A percentile compares a stretch with the other conserved stretches of the same genome.
These are phyloP conservation scores for Penicillium brasilianum DNA, from an alignment of 2,329 filamentous ascomycete species.

Conservation along the genomic window DNA sequence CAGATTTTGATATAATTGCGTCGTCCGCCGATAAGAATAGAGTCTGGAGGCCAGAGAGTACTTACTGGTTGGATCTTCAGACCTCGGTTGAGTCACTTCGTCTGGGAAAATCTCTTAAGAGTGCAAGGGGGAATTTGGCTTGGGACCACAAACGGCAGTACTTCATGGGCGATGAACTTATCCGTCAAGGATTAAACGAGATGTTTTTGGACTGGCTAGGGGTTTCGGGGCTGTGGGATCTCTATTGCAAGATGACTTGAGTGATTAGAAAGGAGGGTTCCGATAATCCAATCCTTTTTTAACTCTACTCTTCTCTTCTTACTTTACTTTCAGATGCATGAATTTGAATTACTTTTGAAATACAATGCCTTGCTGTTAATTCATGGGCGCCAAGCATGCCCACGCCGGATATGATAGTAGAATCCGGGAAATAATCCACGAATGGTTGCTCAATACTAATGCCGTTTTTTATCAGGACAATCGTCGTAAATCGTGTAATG, in stretches of 20 bases:
- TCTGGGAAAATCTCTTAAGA: slow-evolving; percentile 11
- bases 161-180: slow-evolving; percentile 24
- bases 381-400: too few relatives aligned
- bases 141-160: slow-evolving; percentile 9
- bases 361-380: too few relatives aligned
- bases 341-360: not conserved
- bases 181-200: slow-evolving; percentile 25
- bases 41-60: slow-evolving; percentile 16
- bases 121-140: slow-evolving; percentile 8
- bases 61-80: slow-evolving; percentile 21
- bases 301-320: not conserved
- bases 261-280: not conserved
- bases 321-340: not conserved
- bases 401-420: too few relatives aligned
- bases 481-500: too few relatives aligned
- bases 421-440: too few relatives aligned
- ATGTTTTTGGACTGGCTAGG: slow-evolving; percentile 21
- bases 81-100: slow-evolving; percentile 18
- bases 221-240: slow-evolving; percentile 15
- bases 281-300: not conserved
- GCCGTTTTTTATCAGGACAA: too few relatives aligned
- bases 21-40: slow-evolving; percentile 13
- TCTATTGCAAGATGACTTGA: slow-evolving; percentile 12
- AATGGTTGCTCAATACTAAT: too few relatives aligned
- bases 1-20: slow-evolving; percentile 17